Percentiles rank a stretch among this genome's conserved stretches.
These are phyloP conservation scores for Sarocladiaceae sp. DNA, from an alignment of 2,329 filamentous ascomycete species.

Conservation along the genomic window DNA sequence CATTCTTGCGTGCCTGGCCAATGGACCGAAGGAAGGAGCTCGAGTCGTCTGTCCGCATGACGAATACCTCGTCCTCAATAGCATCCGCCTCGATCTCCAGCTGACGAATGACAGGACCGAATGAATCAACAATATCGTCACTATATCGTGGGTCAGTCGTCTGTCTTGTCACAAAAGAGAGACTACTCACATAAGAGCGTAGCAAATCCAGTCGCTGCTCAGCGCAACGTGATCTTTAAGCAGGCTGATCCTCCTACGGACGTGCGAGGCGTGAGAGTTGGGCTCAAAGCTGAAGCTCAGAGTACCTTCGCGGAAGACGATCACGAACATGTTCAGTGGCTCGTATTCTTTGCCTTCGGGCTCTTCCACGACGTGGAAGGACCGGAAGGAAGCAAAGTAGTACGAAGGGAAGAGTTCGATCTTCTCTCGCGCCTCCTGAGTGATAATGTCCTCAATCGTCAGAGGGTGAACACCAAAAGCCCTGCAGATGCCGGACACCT, in stretches of 20 bases:
- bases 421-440: slow-evolving; percentile 94
- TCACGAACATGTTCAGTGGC: slow-evolving; percentile 92
- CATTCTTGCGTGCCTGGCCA: slow-evolving; percentile 85
- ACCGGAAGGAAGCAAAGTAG: slow-evolving; percentile 96
- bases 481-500: slow-evolving; percentile 81
- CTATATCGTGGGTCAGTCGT: slow-evolving; percentile 34
- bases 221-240: slow-evolving; percentile 92
- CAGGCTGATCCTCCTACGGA: slow-evolving; percentile 84
- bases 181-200: slow-evolving; percentile 79
- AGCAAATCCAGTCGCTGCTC: slow-evolving; percentile 98
- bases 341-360: slow-evolving; percentile 79
- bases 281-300: slow-evolving; percentile 89
- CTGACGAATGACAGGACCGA: slow-evolving; percentile 80
- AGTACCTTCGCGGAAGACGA: slow-evolving; percentile 93
- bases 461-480: slow-evolving; percentile 94
- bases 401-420: slow-evolving; percentile 96
- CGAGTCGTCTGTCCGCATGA: slow-evolving; percentile 84
- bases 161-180: background rate
- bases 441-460: slow-evolving; percentile 93
- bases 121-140: slow-evolving; percentile 95
- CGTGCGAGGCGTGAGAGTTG: slow-evolving; percentile 80
- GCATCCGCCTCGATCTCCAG: slow-evolving; percentile 84
- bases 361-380: slow-evolving; percentile 75
- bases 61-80: slow-evolving; percentile 94
- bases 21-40: slow-evolving; percentile 81